Percentiles rank a stretch among this genome's conserved stretches.
phyloP scores from a whole-genome alignment of 805 yeast genomes.

The Sugiyamaella valdiviana region DNA sequence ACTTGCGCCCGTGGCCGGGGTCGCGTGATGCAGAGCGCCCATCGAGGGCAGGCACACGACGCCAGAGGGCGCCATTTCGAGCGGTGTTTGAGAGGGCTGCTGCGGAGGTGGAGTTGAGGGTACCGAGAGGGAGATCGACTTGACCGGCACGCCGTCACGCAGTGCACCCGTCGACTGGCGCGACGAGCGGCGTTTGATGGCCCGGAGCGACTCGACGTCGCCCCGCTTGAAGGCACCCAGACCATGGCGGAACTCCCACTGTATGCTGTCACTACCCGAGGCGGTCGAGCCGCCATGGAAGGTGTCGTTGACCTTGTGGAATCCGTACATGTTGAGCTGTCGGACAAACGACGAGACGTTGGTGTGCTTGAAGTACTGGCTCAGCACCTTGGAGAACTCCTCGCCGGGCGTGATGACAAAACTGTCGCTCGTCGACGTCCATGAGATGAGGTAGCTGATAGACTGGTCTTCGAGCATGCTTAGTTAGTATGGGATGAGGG shows the following conservation, averaged over 20 bases:
- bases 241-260: conserved; percentile 88
- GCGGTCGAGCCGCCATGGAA: conserved; percentile 23
- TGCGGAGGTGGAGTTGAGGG: conserved; percentile 22
- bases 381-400: conserved; percentile 70
- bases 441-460: conserved; percentile 73
- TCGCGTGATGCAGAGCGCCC: neutral
- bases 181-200: conserved; percentile 73
- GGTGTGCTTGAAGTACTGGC: conserved; percentile 82
- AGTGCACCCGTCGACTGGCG: conserved; percentile 28
- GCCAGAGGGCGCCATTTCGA: neutral
- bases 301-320: conserved; percentile 57
- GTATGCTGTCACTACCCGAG: conserved; percentile 13
- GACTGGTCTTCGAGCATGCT: conserved; percentile 79
- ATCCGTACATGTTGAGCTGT: conserved; percentile 94
- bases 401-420: conserved; percentile 82
- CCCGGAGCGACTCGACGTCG: conserved; percentile 62
- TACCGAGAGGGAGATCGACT: conserved; percentile 25
- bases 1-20: neutral
- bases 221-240: conserved; percentile 76
- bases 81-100: conserved; percentile 4
- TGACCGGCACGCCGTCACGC: conserved; percentile 22
- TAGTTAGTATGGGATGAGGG: neutral
- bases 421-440: conserved; percentile 66
- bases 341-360: conserved; percentile 90
- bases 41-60: neutral